These are phyloP conservation scores for Colletotrichum sp. DNA, from an alignment of 2,329 filamentous ascomycete genomes.

Conservation along the genomic window DNA sequence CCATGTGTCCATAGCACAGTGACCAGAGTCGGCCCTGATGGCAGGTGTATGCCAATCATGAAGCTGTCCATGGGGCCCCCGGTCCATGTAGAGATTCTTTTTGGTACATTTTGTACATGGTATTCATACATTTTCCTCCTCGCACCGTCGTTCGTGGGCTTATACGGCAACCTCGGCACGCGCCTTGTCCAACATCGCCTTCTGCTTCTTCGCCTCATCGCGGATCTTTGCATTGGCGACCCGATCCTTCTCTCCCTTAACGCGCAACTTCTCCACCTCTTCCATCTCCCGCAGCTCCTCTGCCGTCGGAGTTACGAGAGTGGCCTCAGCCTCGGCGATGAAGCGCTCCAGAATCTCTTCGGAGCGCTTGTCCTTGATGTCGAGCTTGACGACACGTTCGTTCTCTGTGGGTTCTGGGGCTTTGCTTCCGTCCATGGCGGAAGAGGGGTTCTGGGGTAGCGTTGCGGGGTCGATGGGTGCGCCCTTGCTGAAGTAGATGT, in stretches of 20 bases:
- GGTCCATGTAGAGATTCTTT: constrained; percentile 6
- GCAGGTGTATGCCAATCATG: not conserved
- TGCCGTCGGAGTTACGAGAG: constrained; percentile 57
- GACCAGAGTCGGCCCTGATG: not conserved
- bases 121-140: constrained; percentile 13
- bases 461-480: constrained; percentile 31
- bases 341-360: constrained; percentile 68
- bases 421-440: constrained; percentile 50
- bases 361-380: constrained; percentile 69
- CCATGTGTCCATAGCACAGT: not conserved
- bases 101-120: constrained; percentile 23
- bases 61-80: not conserved
- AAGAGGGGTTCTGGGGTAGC: constrained; percentile 49
- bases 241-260: constrained; percentile 59
- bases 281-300: constrained; percentile 65
- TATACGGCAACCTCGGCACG: constrained; percentile 33
- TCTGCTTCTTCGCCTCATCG: constrained; percentile 66
- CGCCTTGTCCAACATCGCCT: constrained; percentile 51
- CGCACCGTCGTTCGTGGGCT: not conserved
- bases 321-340: constrained; percentile 66
- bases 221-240: constrained; percentile 56
- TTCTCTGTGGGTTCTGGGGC: constrained; percentile 50
- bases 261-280: constrained; percentile 59
- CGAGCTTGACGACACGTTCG: constrained; percentile 59
- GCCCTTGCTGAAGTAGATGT: constrained; percentile 64